Evolutionary conservation across 495 filamentous ascomycete genomes (phyloP).

Genomic region (Penicillium arizonense): DNA sequence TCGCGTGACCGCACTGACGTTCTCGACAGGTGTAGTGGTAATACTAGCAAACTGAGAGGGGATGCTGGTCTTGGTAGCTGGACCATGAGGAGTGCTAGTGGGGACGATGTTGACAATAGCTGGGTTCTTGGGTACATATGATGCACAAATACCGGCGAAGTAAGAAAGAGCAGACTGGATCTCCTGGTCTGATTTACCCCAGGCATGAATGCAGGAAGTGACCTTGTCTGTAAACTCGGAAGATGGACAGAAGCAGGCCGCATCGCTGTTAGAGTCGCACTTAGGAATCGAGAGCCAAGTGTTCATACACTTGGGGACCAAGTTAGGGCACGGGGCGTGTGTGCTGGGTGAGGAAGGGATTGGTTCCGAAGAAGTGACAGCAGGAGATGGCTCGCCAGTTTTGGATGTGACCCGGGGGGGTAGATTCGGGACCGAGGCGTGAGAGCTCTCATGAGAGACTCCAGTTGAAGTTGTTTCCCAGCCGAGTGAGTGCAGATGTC

Average conservation of each 20-base stretch:
- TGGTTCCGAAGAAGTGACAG: conserved; percentile 20
- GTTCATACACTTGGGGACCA: conserved; percentile 89
- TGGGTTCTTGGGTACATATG: conserved; percentile 71
- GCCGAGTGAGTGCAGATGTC: too few relatives aligned
- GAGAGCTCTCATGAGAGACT: too few relatives aligned
- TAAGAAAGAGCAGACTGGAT: conserved; percentile 70
- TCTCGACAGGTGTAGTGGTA: not conserved
- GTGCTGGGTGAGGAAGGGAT: not conserved
- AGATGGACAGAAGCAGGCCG: conserved; percentile 82
- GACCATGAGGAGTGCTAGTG: conserved; percentile 42
- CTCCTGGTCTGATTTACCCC: conserved; percentile 62
- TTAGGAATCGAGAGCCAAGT: conserved; percentile 75
- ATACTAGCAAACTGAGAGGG: conserved; percentile 24
- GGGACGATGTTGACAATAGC: conserved; percentile 73
- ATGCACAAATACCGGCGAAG: conserved; percentile 88
- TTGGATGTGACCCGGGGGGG: conserved; percentile 27
- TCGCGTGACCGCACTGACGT: not conserved
- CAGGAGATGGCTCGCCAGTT: not conserved
- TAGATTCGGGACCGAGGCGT: conserved; percentile 14
- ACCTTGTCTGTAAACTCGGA: conserved; percentile 73
- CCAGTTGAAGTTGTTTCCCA: too few relatives aligned
- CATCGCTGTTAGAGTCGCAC: conserved; percentile 84
- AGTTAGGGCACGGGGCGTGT: conserved; percentile 55
- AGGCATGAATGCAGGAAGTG: conserved; percentile 74
- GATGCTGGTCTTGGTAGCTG: conserved; percentile 11